These are phyloP conservation scores for Paraconiothyrium sp. DNA, from an alignment of 2,329 filamentous ascomycete species.

Conservation along the genomic window DNA sequence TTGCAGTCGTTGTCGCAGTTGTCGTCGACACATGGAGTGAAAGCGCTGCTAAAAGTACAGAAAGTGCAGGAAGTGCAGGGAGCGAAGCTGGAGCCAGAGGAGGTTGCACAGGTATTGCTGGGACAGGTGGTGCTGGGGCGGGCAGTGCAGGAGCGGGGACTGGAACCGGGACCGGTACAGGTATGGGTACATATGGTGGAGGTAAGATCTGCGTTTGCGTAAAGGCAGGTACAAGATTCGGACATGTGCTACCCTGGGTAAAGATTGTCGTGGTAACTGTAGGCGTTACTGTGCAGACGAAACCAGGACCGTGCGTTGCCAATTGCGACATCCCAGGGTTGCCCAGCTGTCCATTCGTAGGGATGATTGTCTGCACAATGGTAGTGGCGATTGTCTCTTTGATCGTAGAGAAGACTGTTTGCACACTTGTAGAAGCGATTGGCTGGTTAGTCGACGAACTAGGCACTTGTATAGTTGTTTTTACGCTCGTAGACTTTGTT, in stretches of 20 bases:
- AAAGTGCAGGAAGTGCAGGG: conserved; percentile 1
- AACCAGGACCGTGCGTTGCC: neutral
- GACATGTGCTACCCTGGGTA: conserved; percentile 15
- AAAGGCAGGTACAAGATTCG: neutral
- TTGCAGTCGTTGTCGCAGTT: conserved; percentile 18
- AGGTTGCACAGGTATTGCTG: neutral
- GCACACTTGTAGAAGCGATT: neutral
- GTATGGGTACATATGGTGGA: conserved; percentile 6
- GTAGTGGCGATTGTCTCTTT: conserved; percentile 4
- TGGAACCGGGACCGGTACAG: conserved; percentile 8
- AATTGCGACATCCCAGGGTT: neutral
- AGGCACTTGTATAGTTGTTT: neutral
- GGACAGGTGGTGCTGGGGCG: neutral
- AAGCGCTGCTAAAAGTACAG: neutral
- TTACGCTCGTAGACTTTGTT: neutral
- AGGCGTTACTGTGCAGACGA: conserved; percentile 9
- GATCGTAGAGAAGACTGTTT: neutral
- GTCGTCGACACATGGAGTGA: conserved; percentile 9
- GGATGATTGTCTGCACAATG: neutral
- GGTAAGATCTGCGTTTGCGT: conserved; percentile 3
- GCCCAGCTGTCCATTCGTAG: neutral
- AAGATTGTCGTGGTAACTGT: conserved; percentile 18
- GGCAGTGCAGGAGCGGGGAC: conserved; percentile 1
- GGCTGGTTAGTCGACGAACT: neutral
- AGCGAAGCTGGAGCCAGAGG: neutral